These are phyloP conservation scores for Cyphellophora attinorum DNA, from an alignment of 2,329 filamentous ascomycete species.

Conservation along the genomic window DNA sequence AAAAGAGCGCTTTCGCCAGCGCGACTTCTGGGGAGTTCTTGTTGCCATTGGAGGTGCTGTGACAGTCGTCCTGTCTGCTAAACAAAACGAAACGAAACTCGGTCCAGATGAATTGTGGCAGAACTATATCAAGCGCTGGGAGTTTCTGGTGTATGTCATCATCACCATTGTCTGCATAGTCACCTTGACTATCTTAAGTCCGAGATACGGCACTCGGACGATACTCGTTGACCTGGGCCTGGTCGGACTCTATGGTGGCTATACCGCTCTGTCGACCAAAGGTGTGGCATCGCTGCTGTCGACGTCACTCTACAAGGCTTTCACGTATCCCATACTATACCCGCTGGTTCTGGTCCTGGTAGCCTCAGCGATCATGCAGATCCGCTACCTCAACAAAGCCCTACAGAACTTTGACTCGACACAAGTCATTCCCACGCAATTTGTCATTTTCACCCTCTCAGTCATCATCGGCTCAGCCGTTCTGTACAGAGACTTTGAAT, in stretches of 20 bases:
- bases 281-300: constrained; percentile 92
- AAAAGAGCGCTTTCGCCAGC: constrained; percentile 74
- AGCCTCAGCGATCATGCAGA: constrained; percentile 85
- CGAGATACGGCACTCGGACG: constrained; percentile 70
- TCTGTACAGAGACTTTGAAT: constrained; percentile 89
- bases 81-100: constrained; percentile 78
- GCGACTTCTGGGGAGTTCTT: constrained; percentile 80
- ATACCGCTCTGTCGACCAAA: constrained; percentile 94
- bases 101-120: constrained; percentile 84
- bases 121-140: constrained; percentile 68
- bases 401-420: constrained; percentile 93
- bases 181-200: constrained; percentile 71
- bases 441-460: constrained; percentile 90
- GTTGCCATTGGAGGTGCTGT: constrained; percentile 82
- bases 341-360: constrained; percentile 70
- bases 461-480: constrained; percentile 92
- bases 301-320: constrained; percentile 76
- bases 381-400: constrained; percentile 86
- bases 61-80: constrained; percentile 85
- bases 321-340: constrained; percentile 89
- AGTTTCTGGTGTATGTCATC: constrained; percentile 82
- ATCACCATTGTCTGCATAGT: constrained; percentile 66
- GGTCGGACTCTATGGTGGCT: constrained; percentile 88
- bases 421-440: constrained; percentile 95
- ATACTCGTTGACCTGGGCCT: constrained; percentile 89